Evolutionary conservation across 371 early-diverging fungal genomes (phyloP), one percentile per base, ranked within the genome.

Genomic region (Mucor mucedo): DNA sequence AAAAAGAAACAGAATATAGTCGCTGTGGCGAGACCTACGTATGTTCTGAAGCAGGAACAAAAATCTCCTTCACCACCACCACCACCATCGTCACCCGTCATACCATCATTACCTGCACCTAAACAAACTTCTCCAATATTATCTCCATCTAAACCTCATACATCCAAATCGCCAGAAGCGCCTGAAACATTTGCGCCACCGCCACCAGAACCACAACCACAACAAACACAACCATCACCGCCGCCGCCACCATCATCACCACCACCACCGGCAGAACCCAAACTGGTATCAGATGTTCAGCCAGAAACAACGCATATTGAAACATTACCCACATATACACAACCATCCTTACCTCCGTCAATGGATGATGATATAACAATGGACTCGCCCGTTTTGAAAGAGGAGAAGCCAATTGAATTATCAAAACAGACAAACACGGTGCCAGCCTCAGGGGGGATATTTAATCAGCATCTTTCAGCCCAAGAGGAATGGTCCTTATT

Each of bases 401-500:
- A 47, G 27, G 47, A 47, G 6, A 47, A 47, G 21, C 8, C 2
- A 21, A n/a, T 47, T 21, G 47, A 47, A 32, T 33, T 5, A 32
- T 14, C 39, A 11, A 6, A 28, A 14, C 55, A 13, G 41, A 29
- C 5, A n/a, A 42, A 9, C 5, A 42, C 44, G 28, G 29, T 30
- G 5, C 50, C 14, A 11, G 29, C 13, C 21, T 21, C 21, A 21
- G 21, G 21, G 21, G 21, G 21, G 21, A 13, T 50, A 6, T 30
- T 11, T 21, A 29, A 10, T 30, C 50, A 30, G 2, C 50, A 50
- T 21, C 58, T 76, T 35, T 52, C 76, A 7, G 70, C 76, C 29
- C 86, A 86, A 53, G 76, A 84, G 45, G 87, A 89, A 69, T 87
- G 87, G 87, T 65, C 72, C n/a, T 66, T 87, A 14, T 56, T 87